phyloP scores from a whole-genome alignment of 805 yeast species.

The Spathaspora sp. region DNA sequence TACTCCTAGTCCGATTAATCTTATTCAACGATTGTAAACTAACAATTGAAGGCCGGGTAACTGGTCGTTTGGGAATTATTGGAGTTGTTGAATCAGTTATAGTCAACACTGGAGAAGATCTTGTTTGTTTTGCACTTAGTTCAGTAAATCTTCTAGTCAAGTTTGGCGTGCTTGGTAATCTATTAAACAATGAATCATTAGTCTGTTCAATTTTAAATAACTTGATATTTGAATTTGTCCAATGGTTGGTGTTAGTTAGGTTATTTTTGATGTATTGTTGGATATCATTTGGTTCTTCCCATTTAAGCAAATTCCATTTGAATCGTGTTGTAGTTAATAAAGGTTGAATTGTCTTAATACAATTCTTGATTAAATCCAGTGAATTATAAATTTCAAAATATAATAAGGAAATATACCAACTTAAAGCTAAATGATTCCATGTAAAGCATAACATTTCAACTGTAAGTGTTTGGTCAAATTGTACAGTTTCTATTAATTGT shows the following conservation, averaged over 20 bases:
- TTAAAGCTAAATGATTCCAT: constrained; percentile 64
- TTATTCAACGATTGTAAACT: constrained; percentile 40
- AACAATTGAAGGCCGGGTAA: constrained; percentile 25
- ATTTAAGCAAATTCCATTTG: background rate
- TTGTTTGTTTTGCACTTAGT: constrained; percentile 20
- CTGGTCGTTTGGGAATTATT: background rate
- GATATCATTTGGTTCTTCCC: constrained; percentile 1
- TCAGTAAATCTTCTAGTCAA: constrained; percentile 46
- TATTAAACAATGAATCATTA: constrained; percentile 8
- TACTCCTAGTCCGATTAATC: constrained; percentile 31
- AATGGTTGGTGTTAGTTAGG: constrained; percentile 40
- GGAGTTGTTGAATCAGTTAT: background rate
- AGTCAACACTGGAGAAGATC: background rate
- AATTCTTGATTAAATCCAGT: constrained; percentile 14
- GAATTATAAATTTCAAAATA: constrained; percentile 54
- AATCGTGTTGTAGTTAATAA: background rate
- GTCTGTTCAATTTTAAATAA: constrained; percentile 44
- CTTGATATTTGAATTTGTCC: constrained; percentile 48
- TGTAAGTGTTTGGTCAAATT: constrained; percentile 17
- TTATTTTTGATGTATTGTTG: constrained; percentile 24
- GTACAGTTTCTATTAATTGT: constrained; percentile 37
- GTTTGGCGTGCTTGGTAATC: constrained; percentile 29
- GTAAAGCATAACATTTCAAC: constrained; percentile 43
- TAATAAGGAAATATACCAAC: constrained; percentile 70
- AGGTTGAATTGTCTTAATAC: constrained; percentile 18